phyloP scores from a whole-genome alignment of 805 yeast genomes.

The Jamesozyma piceae region DNA sequence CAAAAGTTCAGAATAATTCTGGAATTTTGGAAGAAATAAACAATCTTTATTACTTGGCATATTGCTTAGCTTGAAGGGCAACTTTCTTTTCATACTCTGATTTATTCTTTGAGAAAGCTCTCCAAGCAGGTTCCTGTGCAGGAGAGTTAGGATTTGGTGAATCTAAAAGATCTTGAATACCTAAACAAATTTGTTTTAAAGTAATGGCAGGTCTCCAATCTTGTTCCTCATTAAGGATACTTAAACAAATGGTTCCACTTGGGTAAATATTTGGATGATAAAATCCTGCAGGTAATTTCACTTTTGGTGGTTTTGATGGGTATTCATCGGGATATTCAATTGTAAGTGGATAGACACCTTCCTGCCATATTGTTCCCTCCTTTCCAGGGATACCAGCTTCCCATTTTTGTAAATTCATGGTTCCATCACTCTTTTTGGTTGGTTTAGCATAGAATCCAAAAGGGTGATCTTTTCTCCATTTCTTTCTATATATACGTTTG shows the following conservation, averaged over 20 bases:
- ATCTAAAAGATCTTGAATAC: conserved; percentile 83
- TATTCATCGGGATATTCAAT: conserved; percentile 81
- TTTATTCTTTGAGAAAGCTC: conserved; percentile 64
- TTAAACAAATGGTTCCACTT: conserved; percentile 89
- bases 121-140: conserved; percentile 96
- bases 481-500: conserved; percentile 59
- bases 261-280: conserved; percentile 98
- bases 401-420: conserved; percentile 81
- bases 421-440: conserved; percentile 64
- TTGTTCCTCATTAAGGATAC: conserved; percentile 87
- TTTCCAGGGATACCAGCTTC: conserved; percentile 95
- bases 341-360: conserved; percentile 80
- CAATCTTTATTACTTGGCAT: conserved; percentile 35
- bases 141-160: conserved; percentile 93
- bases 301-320: conserved; percentile 95
- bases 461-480: conserved; percentile 98
- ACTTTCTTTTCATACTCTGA: conserved; percentile 67
- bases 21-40: not conserved
- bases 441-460: conserved; percentile 96
- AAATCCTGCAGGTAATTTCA: conserved; percentile 78
- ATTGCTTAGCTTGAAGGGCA: conserved; percentile 67
- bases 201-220: conserved; percentile 98
- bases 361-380: conserved; percentile 75
- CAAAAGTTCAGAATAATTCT: not conserved
- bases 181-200: conserved; percentile 77